Percentiles rank a stretch among this genome's conserved stretches.
These are phyloP conservation scores for Dioscorea zingiberensis DNA, from an alignment of 106 monocot species.

Conservation along the genomic window DNA sequence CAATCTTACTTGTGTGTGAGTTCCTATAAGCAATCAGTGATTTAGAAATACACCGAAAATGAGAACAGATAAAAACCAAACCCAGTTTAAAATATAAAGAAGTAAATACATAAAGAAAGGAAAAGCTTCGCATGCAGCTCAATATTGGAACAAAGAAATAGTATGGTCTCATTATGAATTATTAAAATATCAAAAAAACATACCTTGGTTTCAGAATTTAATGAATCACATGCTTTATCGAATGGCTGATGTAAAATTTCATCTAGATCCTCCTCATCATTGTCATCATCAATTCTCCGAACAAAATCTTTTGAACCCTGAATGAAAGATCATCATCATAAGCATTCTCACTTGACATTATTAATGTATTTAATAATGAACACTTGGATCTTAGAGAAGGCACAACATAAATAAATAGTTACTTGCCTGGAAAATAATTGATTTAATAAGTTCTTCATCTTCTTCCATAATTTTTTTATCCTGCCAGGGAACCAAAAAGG, in stretches of 20 bases:
- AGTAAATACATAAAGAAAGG: neutral
- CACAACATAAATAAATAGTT: neutral
- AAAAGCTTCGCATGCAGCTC: neutral
- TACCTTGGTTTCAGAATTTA: constrained; percentile 15
- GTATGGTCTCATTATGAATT: too few species aligned
- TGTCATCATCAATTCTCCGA: constrained; percentile 57
- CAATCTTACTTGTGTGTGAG: neutral
- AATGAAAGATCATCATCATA: neutral
- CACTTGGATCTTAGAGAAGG: neutral
- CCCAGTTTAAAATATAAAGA: neutral
- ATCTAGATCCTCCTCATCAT: constrained; percentile 16
- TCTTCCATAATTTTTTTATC: constrained; percentile 62
- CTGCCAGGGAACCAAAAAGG: constrained; percentile 27
- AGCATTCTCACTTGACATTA: neutral
- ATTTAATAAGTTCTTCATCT: constrained; percentile 79
- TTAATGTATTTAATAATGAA: neutral
- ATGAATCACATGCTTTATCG: constrained; percentile 3
- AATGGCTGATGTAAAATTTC: neutral
- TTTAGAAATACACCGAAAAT: neutral
- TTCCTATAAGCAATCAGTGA: neutral
- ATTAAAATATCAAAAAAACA: neutral
- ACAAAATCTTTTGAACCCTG: constrained; percentile 63
- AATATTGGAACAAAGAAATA: neutral
- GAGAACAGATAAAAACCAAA: neutral
- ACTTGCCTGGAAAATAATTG: constrained; percentile 61